A percentile compares a stretch with the other conserved stretches of the same genome.
Evolutionary conservation across 352 stramenopile genomes (phyloP).

Genomic region (Globisporangium nodosum): DNA sequence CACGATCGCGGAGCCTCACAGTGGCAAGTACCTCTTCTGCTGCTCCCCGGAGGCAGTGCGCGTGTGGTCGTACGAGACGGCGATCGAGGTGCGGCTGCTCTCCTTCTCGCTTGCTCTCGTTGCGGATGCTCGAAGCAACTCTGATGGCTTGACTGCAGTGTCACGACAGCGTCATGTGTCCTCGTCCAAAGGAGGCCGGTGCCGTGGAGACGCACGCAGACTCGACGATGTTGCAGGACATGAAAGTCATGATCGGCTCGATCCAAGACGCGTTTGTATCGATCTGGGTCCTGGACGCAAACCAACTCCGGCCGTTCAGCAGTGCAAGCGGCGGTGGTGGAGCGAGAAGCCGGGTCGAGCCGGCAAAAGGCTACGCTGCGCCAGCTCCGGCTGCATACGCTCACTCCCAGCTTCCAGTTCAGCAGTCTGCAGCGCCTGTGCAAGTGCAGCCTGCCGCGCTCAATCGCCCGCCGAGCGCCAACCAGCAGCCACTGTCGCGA

Average conservation of each 20-base stretch:
- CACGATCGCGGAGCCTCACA: constrained; percentile 68
- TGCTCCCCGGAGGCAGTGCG: constrained; percentile 72
- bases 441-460: background rate
- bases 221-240: constrained; percentile 74
- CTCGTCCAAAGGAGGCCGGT: constrained; percentile 47
- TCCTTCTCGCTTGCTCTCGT: background rate
- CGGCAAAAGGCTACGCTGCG: constrained; percentile 2
- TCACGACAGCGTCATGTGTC: constrained; percentile 64
- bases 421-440: background rate
- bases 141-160: constrained; percentile 21
- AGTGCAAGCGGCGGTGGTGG: constrained; percentile 8
- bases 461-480: constrained; percentile 1
- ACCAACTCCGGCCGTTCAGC: constrained; percentile 62
- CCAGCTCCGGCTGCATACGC: constrained; percentile 15
- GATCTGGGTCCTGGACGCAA: constrained; percentile 75
- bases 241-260: constrained; percentile 78
- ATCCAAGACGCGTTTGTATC: constrained; percentile 81
- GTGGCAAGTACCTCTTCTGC: constrained; percentile 73
- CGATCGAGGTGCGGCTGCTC: constrained; percentile 31
- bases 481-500: background rate
- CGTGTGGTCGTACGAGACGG: constrained; percentile 82
- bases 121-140: background rate
- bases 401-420: background rate
- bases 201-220: constrained; percentile 55
- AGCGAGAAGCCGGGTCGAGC: constrained; percentile 7